phyloP scores from a whole-genome alignment of 805 yeast genomes.

The Zygosaccharomyces siamensis region DNA sequence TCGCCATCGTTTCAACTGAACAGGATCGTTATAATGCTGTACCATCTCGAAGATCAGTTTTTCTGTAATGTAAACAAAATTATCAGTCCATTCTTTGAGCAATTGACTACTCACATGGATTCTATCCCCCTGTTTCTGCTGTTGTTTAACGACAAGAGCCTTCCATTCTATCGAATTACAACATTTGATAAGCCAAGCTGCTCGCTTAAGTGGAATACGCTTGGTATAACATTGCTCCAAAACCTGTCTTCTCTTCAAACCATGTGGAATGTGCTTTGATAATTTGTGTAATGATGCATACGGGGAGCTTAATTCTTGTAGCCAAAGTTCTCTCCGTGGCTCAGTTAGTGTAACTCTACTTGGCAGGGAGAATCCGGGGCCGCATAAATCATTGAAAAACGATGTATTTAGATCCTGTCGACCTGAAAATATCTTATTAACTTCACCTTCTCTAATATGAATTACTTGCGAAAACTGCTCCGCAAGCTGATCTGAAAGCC shows the following conservation, averaged over 20 bases:
- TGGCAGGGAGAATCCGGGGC: conserved; percentile 33
- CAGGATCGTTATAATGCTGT: conserved; percentile 27
- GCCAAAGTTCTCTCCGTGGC: conserved; percentile 79
- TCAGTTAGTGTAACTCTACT: conserved; percentile 81
- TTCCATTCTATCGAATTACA: conserved; percentile 70
- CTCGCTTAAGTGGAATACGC: conserved; percentile 70
- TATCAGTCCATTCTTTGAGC: conserved; percentile 88
- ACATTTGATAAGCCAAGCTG: conserved; percentile 87
- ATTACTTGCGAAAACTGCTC: conserved; percentile 28
- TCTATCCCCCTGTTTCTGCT: conserved; percentile 11
- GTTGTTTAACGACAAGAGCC: conserved; percentile 14
- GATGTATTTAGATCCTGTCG: conserved; percentile 7
- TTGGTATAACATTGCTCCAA: conserved; percentile 68
- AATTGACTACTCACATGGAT: conserved; percentile 41
- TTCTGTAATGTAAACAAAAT: conserved; percentile 52
- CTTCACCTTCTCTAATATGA: conserved; percentile 30
- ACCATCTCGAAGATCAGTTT: conserved; percentile 34
- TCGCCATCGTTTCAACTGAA: conserved; percentile 38
- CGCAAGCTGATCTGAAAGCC: conserved; percentile 29
- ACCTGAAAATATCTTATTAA: conserved; percentile 27
- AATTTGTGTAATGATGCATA: conserved; percentile 60
- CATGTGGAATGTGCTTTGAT: conserved; percentile 84
- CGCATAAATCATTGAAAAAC: conserved; percentile 23
- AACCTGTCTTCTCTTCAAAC: conserved; percentile 66
- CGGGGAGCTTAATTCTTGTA: conserved; percentile 69